Evolutionary conservation across 305 asterid genomes (phyloP), one percentile per base, ranked within the genome.

Genomic region (Fraxinus nigra): DNA sequence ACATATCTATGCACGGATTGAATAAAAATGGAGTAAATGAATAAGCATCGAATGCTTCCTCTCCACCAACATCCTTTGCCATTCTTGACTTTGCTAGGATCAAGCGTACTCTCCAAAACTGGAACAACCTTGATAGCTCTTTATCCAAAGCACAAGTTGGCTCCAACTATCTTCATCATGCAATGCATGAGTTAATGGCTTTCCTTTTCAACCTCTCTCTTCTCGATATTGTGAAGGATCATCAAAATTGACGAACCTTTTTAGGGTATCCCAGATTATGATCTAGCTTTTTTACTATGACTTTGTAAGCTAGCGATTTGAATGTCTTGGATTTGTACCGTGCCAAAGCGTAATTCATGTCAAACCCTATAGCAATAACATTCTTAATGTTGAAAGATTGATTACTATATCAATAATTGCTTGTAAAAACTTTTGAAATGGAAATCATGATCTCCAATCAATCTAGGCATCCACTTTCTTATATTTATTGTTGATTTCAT

Each of bases 121-220:
- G 14, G 69, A 13, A 20, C 26, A 7, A 22, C 13, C 30, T 20
- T 59, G 32, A 22, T 59, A n/a, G 30, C 69, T 59, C 69, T 18
- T 59, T 22, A 30, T 59, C 30, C 30, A 22, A 22, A 59, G 14
- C 11, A 59, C 69, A n/a, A 59, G 69, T 59, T 59, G 69, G 69
- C 69, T 59, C 69, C 30, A 22, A 51, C 63, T 1, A 51, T 51
- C 63, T 51, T 51, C 63, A 51, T 51, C 24, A 5, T 16, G 63
- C 63, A 51, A 51, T 16, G 63, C 63, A 51, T 51, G 63, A 16
- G 63, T 51, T 33, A 87, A 61, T 5, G 22, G 76, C 72, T 72
- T 83, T 78, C 78, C 70, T 82, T 82, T 79, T 48, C 40, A 20
- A 78, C 18, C 81, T 59, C 14, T 26, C 80, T 30, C 80, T 80